Evolutionary conservation across 1,284 basidiomycete genomes (phyloP).

Genomic region (Rhizoctonia solani): DNA sequence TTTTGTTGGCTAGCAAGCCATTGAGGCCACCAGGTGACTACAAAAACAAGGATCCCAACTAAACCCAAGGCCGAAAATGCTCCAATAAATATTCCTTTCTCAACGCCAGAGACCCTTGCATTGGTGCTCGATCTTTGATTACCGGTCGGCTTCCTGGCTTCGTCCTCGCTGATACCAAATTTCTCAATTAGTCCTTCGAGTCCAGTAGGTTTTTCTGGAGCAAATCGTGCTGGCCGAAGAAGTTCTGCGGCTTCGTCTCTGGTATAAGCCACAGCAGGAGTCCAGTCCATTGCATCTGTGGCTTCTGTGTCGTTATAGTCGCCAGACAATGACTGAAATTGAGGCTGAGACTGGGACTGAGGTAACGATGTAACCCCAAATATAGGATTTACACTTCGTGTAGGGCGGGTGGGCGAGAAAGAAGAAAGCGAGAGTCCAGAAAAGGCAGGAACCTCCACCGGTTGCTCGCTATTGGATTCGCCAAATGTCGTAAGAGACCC

Average conservation of each 20-base stretch:
- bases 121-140: background rate
- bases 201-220: slow-evolving; percentile 75
- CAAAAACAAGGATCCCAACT: background rate
- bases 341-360: slow-evolving; percentile 38
- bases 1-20: background rate
- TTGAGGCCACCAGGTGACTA: background rate
- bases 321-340: slow-evolving; percentile 43
- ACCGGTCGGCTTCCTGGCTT: background rate
- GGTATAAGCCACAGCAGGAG: slow-evolving; percentile 51
- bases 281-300: slow-evolving; percentile 68
- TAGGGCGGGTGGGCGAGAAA: background rate
- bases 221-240: slow-evolving; percentile 69
- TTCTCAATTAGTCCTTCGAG: slow-evolving; percentile 69
- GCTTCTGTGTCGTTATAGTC: background rate
- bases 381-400: slow-evolving; percentile 18
- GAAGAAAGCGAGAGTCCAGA: slow-evolving; percentile 20
- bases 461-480: background rate
- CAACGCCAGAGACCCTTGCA: background rate
- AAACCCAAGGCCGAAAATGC: background rate
- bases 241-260: slow-evolving; percentile 50
- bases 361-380: slow-evolving; percentile 18
- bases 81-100: slow-evolving; percentile 9
- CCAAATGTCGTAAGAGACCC: background rate
- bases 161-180: slow-evolving; percentile 19
- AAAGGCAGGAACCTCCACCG: slow-evolving; percentile 12